These are phyloP conservation scores for Diplodia sapinea DNA, from an alignment of 2,329 filamentous ascomycete species.

Conservation along the genomic window DNA sequence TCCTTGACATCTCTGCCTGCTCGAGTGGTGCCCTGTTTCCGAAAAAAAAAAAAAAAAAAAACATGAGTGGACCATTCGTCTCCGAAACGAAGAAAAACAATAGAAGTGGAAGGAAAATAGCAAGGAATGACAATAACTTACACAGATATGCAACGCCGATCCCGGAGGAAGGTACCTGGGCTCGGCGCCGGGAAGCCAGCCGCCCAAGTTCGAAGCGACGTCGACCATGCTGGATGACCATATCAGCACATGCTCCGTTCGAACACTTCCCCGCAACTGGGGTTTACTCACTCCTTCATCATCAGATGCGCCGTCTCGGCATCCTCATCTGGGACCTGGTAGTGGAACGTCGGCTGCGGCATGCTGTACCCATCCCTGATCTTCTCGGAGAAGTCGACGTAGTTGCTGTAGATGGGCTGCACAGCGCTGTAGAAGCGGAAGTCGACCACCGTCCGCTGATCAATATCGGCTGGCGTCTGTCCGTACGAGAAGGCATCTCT, in stretches of 20 bases:
- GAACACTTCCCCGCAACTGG: not conserved
- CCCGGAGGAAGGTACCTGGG: not conserved
- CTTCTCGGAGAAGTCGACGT: slow-evolving; percentile 33
- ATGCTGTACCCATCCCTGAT: slow-evolving; percentile 38
- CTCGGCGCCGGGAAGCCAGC: slow-evolving; percentile 3
- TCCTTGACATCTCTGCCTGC: not conserved
- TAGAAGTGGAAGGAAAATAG: not conserved
- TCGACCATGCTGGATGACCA: not conserved
- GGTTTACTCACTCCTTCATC: not conserved
- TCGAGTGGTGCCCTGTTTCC: not conserved
- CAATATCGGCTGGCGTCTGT: slow-evolving; percentile 16
- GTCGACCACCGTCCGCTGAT: slow-evolving; percentile 37
- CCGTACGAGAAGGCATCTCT: not conserved
- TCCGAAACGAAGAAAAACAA: not conserved
- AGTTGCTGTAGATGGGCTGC: slow-evolving; percentile 32
- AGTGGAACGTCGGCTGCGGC: slow-evolving; percentile 33
- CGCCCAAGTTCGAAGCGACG: not conserved
- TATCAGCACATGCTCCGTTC: not conserved
- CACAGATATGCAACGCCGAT: slow-evolving; percentile 1
- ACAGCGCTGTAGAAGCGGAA: slow-evolving; percentile 35
- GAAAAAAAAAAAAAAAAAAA: too few relatives aligned
- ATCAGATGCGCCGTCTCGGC: not conserved
- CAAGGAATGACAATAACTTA: not conserved
- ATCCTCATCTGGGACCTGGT: not conserved
- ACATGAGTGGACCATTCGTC: not conserved